Evolutionary conservation across 331 rosid genomes (phyloP).

Genomic region (Rosa hybrid): DNA sequence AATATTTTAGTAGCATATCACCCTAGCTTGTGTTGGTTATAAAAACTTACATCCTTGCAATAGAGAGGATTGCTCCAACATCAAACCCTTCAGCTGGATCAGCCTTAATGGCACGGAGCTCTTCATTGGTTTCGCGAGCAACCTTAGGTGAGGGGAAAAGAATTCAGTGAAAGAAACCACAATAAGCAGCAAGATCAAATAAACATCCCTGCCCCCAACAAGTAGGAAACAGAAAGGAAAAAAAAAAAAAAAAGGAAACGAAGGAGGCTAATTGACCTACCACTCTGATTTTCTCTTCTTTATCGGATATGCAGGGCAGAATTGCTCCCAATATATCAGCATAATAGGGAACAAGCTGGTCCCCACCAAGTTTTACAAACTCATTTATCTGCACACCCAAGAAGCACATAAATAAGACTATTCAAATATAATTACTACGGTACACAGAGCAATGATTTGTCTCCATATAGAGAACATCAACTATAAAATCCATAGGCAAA

Average conservation of each 20-base stretch:
- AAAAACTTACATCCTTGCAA: constrained; percentile 78
- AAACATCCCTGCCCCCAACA: background rate
- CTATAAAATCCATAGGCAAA: background rate
- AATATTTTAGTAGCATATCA: constrained; percentile 20
- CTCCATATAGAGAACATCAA: background rate
- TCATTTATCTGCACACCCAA: constrained; percentile 69
- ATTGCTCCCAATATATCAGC: constrained; percentile 96
- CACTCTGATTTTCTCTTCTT: constrained; percentile 99
- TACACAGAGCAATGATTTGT: background rate
- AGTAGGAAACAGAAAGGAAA: background rate
- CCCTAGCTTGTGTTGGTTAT: constrained; percentile 21
- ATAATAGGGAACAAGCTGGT: constrained; percentile 95
- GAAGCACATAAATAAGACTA: constrained; percentile 1
- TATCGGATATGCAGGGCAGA: constrained; percentile 97
- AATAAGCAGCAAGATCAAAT: background rate
- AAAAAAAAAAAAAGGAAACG: background rate
- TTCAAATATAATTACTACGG: background rate
- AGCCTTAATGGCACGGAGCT: constrained; percentile 74
- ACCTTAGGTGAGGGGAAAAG: constrained; percentile 46
- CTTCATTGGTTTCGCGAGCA: constrained; percentile 98
- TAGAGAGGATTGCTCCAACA: constrained; percentile 77
- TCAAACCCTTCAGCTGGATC: constrained; percentile 89
- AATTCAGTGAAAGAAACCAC: constrained; percentile 5
- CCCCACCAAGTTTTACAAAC: constrained; percentile 99
- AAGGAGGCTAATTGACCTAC: constrained; percentile 41